Evolutionary conservation across 73 alveolate species (phyloP).

Genomic region (Blepharisma japonicum): DNA sequence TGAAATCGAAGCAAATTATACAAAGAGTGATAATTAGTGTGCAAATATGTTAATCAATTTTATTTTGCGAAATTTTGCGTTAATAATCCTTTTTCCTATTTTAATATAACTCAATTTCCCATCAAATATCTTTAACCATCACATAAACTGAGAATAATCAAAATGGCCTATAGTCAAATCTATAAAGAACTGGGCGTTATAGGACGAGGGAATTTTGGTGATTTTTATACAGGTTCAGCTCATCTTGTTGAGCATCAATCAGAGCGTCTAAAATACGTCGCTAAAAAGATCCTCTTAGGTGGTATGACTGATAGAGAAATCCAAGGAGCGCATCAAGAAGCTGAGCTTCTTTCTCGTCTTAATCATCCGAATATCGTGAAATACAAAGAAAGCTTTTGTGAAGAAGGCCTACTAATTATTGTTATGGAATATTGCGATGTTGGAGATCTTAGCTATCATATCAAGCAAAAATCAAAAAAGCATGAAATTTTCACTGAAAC

Average conservation of each 20-base stretch:
- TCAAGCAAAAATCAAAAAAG: slow-evolving; percentile 46
- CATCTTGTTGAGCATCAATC: slow-evolving; percentile 39
- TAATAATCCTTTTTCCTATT: no score
- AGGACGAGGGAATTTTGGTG: slow-evolving; percentile 39
- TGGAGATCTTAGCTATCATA: slow-evolving; percentile 65
- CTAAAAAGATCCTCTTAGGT: slow-evolving; percentile 69
- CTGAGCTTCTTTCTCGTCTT: slow-evolving; percentile 54
- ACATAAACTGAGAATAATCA: no score
- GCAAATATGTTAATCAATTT: no score
- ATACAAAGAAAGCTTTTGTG: slow-evolving; percentile 77
- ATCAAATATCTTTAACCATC: no score
- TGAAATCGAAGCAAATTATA: no score
- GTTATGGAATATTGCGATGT: slow-evolving; percentile 82
- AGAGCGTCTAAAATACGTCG: slow-evolving; percentile 44
- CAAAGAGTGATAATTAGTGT: no score
- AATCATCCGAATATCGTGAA: slow-evolving; percentile 88
- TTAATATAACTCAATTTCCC: no score
- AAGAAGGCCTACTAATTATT: slow-evolving; percentile 60
- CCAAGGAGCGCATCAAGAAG: slow-evolving; percentile 71
- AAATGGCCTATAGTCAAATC: background rate
- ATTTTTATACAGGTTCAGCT: slow-evolving; percentile 45
- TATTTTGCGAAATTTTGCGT: no score
- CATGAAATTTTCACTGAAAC: slow-evolving; percentile 65
- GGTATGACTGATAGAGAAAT: slow-evolving; percentile 29
- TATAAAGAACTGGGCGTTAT: slow-evolving; percentile 16